Evolutionary conservation across 2,329 filamentous ascomycete genomes (phyloP), one percentile per base, ranked within the genome.

Genomic region (Dothistroma pini): DNA sequence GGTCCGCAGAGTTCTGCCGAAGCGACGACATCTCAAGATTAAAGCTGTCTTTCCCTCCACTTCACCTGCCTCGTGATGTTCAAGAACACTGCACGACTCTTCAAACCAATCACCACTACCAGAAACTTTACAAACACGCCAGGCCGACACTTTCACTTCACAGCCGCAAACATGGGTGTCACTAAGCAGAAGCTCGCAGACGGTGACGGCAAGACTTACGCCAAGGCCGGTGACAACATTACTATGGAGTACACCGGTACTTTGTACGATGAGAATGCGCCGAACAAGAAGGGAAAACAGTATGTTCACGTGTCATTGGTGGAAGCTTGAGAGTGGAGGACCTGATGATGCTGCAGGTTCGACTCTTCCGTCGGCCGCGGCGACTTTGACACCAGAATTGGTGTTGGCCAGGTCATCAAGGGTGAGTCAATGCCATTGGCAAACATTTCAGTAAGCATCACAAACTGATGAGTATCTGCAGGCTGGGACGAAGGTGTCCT

Each of bases 221-320:
- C 93, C 60, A 73, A 78, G 67, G 71, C 73, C 16, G 89, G 90
- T 67, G 86, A 97, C 75, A 85, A 79, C 29, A 90, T 97, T 72
- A 85, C 84, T 72, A 96, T 97, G 74, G 86, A 95, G 79, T 97
- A 97, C 83, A 95, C 89, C 48, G 95, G 95, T 71, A 96, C 82
- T 79, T 83, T 97, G 66, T 89, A 89, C 78, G 88, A 96, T 72
- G 72, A 80, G 22, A 78, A 72, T 66, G 78, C 85, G 75, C 77
- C 83, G 19, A 81, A 85, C 60, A 81, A 84, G 72, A 85, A 84
- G 83, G 93, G 93, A 71, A 78, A 76, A 29, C 74, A 91, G 92
- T 96, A 80, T 72, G 88, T 61, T 19, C 5, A 11, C 52, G 21
- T 34, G 14, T 25, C 2, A 21, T 11, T 4, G 12, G 2, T 19